Evolutionary conservation across 2,329 filamentous ascomycete genomes (phyloP).

Genomic region (Zymoseptoria crescenta): DNA sequence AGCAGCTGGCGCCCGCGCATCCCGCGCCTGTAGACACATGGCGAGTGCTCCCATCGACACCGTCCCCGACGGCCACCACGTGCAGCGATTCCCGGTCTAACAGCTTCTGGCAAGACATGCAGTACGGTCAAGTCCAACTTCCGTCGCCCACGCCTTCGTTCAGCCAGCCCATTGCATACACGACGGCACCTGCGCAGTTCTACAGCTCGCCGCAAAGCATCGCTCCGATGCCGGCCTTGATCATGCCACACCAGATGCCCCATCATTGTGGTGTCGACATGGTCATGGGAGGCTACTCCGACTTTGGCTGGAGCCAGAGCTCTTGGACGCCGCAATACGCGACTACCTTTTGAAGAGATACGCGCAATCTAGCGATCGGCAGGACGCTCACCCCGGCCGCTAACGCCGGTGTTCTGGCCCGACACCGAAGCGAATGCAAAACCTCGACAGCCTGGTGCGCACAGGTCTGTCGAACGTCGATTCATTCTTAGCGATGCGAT

Average conservation of each 20-base stretch:
- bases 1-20: constrained; percentile 51
- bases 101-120: constrained; percentile 72
- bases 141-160: constrained; percentile 73
- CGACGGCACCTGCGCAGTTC: constrained; percentile 51
- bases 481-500: constrained; percentile 33
- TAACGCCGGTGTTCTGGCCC: constrained; percentile 36
- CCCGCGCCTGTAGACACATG: constrained; percentile 73
- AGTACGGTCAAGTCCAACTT: constrained; percentile 61
- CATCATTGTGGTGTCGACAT: constrained; percentile 70
- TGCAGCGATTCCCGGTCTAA: constrained; percentile 63
- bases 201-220: constrained; percentile 72
- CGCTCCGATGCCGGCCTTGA: constrained; percentile 66
- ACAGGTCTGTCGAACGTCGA: constrained; percentile 30
- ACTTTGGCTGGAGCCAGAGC: constrained; percentile 81
- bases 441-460: constrained; percentile 30
- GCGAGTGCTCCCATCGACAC: constrained; percentile 85
- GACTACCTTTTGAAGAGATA: constrained; percentile 67
- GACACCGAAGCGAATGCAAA: constrained; percentile 27
- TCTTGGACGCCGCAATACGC: constrained; percentile 66
- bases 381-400: constrained; percentile 21
- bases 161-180: constrained; percentile 68
- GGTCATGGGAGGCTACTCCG: constrained; percentile 55
- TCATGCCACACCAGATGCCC: constrained; percentile 78
- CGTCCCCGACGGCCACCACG: constrained; percentile 60
- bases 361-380: constrained; percentile 25